phyloP scores from a whole-genome alignment of 2,329 filamentous ascomycete species.

The Aspergillus felis region DNA sequence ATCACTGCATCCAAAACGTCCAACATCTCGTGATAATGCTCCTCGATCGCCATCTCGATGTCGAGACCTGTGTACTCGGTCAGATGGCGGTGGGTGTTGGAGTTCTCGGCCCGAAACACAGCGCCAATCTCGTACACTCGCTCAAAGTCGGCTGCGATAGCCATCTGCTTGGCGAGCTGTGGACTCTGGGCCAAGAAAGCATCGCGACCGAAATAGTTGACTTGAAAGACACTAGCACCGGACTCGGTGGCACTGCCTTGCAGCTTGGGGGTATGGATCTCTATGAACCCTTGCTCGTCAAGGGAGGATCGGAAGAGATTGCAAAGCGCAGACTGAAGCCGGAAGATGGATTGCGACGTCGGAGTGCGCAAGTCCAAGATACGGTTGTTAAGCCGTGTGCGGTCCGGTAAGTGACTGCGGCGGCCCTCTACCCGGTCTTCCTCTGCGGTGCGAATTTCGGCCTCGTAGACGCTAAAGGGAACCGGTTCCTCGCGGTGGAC shows the following conservation, averaged over 20 bases:
- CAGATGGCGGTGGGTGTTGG: conserved; percentile 89
- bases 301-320: conserved; percentile 75
- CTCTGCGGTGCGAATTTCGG: conserved; percentile 58
- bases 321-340: conserved; percentile 75
- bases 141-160: conserved; percentile 82
- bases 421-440: conserved; percentile 53
- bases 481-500: conserved; percentile 58
- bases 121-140: conserved; percentile 85
- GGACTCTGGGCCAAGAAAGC: conserved; percentile 90
- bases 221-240: conserved; percentile 83
- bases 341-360: conserved; percentile 81
- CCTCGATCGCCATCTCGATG: conserved; percentile 85
- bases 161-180: conserved; percentile 90
- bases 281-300: conserved; percentile 73
- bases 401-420: conserved; percentile 62
- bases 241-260: conserved; percentile 89
- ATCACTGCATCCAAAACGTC: conserved; percentile 73
- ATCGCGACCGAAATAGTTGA: conserved; percentile 83
- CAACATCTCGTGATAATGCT: conserved; percentile 86
- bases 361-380: conserved; percentile 83
- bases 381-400: conserved; percentile 71
- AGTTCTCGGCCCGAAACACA: conserved; percentile 92
- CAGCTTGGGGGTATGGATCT: conserved; percentile 91
- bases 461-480: conserved; percentile 68
- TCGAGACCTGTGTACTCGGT: conserved; percentile 93